These are phyloP conservation scores for Sparassis latifolia DNA, from an alignment of 1,284 basidiomycete genomes.

Conservation along the genomic window DNA sequence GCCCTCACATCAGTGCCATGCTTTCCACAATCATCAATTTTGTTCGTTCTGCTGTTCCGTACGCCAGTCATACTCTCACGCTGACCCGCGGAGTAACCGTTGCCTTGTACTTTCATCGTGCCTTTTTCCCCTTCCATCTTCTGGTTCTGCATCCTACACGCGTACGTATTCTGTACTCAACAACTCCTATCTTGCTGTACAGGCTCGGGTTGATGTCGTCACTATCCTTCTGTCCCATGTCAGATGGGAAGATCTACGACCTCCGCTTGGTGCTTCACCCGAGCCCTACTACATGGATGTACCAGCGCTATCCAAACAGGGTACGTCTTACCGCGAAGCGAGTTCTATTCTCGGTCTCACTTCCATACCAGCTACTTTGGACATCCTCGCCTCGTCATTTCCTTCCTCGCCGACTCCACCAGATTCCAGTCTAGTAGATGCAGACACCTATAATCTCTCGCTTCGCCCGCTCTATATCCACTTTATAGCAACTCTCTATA, in stretches of 20 bases:
- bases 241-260: constrained; percentile 72
- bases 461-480: constrained; percentile 57
- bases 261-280: constrained; percentile 60
- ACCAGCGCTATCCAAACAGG: constrained; percentile 50
- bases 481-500: constrained; percentile 59
- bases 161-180: too few relatives aligned
- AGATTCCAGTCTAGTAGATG: constrained; percentile 17
- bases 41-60: too few relatives aligned
- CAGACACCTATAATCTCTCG: constrained; percentile 42
- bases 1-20: too few relatives aligned
- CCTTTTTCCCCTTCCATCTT: too few relatives aligned
- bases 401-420: constrained; percentile 8
- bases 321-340: constrained; percentile 29
- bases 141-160: too few relatives aligned
- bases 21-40: too few relatives aligned
- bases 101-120: too few relatives aligned
- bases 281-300: constrained; percentile 76
- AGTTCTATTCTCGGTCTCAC: neutral
- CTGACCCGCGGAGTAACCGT: too few relatives aligned
- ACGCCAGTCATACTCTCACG: too few relatives aligned
- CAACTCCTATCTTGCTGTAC: neutral
- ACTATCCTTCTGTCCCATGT: constrained; percentile 65
- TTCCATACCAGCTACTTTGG: constrained; percentile 28
- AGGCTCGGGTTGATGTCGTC: constrained; percentile 41
- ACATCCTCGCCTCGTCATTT: constrained; percentile 31